A percentile compares a stretch with the other conserved stretches of the same genome.
These are phyloP conservation scores for Suillus weaverae DNA, from an alignment of 768 basidiomycete genomes.

Conservation along the genomic window DNA sequence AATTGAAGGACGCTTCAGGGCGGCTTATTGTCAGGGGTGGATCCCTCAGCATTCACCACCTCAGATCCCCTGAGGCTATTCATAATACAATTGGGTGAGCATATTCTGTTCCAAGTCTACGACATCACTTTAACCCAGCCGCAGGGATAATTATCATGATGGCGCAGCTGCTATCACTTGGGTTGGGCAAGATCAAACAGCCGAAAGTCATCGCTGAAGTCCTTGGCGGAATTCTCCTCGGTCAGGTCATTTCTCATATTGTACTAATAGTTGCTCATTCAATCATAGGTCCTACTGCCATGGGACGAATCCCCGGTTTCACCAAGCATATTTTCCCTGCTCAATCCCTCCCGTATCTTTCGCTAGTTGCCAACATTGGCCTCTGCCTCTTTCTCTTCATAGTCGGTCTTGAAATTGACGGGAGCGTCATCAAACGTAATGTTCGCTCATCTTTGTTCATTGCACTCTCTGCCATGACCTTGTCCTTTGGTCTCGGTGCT, in stretches of 20 bases:
- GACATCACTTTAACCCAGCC: neutral
- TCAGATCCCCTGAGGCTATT: conserved; percentile 73
- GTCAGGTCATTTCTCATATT: conserved; percentile 32
- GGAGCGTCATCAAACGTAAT: conserved; percentile 74
- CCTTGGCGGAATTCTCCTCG: conserved; percentile 87
- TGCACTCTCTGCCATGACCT: conserved; percentile 74
- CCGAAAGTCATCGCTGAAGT: conserved; percentile 87
- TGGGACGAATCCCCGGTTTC: conserved; percentile 88
- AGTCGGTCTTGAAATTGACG: conserved; percentile 90
- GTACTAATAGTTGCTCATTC: conserved; percentile 40
- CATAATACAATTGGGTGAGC: conserved; percentile 77
- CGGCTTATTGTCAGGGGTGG: conserved; percentile 71
- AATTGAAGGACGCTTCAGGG: conserved; percentile 43
- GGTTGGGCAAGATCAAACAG: conserved; percentile 73
- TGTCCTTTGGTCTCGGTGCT: conserved; percentile 88
- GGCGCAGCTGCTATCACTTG: conserved; percentile 73
- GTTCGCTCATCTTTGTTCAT: conserved; percentile 64
- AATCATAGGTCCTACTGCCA: conserved; percentile 44
- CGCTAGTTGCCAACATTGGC: conserved; percentile 87
- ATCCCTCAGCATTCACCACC: conserved; percentile 66
- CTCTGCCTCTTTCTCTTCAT: conserved; percentile 89
- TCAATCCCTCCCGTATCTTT: conserved; percentile 70
- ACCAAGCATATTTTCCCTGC: conserved; percentile 81
- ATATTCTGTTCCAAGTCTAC: conserved; percentile 8
- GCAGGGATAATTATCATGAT: conserved; percentile 81